A percentile compares a stretch with the other conserved stretches of the same genome.
These are phyloP conservation scores for Metschnikowia lachancei DNA, from an alignment of 805 yeast species.

Conservation along the genomic window DNA sequence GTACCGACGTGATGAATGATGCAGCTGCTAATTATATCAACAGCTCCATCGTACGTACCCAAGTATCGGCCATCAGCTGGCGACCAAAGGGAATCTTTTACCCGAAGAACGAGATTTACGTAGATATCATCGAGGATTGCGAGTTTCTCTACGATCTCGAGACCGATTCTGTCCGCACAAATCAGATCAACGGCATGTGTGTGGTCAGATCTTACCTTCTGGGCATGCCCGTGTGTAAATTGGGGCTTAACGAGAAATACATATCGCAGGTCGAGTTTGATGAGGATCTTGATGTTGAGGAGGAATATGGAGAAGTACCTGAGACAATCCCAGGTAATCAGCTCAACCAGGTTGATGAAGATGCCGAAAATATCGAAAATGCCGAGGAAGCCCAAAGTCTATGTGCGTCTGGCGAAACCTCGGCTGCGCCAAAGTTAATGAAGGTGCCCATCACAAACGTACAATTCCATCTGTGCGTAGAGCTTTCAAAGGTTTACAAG, in stretches of 20 bases:
- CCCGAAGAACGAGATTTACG: conserved; percentile 43
- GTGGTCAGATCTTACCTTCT: conserved; percentile 39
- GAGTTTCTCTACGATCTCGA: conserved; percentile 38
- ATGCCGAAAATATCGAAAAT: conserved; percentile 5
- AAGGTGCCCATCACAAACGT: conserved; percentile 37
- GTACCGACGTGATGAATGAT: conserved; percentile 28
- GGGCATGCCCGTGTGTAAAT: conserved; percentile 43
- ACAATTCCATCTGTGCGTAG: conserved; percentile 66
- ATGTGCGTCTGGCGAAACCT: background rate
- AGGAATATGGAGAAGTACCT: conserved; percentile 12
- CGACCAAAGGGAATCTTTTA: conserved; percentile 46
- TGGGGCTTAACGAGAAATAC: conserved; percentile 41
- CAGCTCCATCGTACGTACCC: conserved; percentile 70
- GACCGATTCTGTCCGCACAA: conserved; percentile 25
- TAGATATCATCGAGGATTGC: conserved; percentile 40
- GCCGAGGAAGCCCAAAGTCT: background rate
- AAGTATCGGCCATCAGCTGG: conserved; percentile 57
- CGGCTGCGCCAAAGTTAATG: conserved; percentile 1
- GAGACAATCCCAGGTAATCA: conserved; percentile 13
- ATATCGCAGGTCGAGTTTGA: conserved; percentile 35
- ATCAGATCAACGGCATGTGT: conserved; percentile 37
- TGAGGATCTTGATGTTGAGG: conserved; percentile 10
- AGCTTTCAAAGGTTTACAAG: conserved; percentile 63
- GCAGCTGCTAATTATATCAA: conserved; percentile 41
- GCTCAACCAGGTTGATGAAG: conserved; percentile 9